phyloP scores from a whole-genome alignment of 2,329 filamentous ascomycete species.

The Nigrospora oryzae region DNA sequence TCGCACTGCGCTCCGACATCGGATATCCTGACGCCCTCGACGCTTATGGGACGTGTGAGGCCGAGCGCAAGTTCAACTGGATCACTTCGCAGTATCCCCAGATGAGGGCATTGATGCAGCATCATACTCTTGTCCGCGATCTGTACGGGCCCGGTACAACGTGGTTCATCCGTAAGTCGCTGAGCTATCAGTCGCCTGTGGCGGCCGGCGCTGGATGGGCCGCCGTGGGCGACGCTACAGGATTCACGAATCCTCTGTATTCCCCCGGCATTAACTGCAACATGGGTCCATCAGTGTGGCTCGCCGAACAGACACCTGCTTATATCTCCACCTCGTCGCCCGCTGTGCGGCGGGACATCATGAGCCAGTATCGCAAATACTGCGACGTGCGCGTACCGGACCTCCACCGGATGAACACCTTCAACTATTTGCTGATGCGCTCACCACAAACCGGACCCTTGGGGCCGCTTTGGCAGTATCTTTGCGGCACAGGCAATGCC shows the following conservation, averaged over 20 bases:
- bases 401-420: conserved; percentile 13
- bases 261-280: background rate
- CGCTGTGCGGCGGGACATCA: background rate
- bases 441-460: conserved; percentile 9
- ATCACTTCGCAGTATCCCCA: background rate
- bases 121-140: background rate
- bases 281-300: background rate
- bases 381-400: conserved; percentile 7
- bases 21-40: background rate
- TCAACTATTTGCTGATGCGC: conserved; percentile 13
- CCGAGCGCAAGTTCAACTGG: background rate
- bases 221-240: background rate
- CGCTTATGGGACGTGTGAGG: background rate
- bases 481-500: conserved; percentile 8
- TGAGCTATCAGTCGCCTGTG: background rate
- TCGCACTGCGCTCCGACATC: background rate
- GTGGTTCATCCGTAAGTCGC: background rate
- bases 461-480: conserved; percentile 13
- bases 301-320: background rate
- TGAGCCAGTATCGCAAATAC: conserved; percentile 9
- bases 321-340: background rate
- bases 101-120: background rate
- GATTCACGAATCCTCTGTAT: background rate
- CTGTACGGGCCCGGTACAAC: background rate
- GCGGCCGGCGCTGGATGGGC: background rate